Evolutionary conservation across 768 basidiomycete genomes (phyloP).

Genomic region (Psilocybe sp.): DNA sequence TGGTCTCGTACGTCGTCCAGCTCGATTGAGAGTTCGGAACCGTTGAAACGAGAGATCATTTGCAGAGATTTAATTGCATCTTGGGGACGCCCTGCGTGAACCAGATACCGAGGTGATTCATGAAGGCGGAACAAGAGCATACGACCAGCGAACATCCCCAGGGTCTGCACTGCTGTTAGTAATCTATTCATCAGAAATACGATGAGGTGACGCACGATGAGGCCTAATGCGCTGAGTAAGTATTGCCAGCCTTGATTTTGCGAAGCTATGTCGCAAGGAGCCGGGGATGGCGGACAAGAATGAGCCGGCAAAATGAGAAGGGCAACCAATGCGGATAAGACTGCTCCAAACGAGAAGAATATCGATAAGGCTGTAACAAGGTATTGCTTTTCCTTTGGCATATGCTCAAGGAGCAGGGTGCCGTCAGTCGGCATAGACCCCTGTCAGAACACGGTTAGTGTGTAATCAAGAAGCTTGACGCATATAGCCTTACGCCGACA

Average conservation of each 20-base stretch:
- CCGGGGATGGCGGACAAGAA: conserved; percentile 49
- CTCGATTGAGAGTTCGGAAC: conserved; percentile 61
- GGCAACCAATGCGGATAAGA: conserved; percentile 79
- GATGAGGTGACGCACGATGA: conserved; percentile 62
- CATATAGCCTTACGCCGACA: conserved; percentile 72
- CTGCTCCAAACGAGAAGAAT: conserved; percentile 95
- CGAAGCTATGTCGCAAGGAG: conserved; percentile 58
- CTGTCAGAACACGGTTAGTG: conserved; percentile 31
- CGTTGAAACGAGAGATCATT: conserved; percentile 86
- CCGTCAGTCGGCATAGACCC: conserved; percentile 98
- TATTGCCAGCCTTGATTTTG: conserved; percentile 91
- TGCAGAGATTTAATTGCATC: conserved; percentile 85
- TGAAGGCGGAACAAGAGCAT: conserved; percentile 89
- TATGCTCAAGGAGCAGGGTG: conserved; percentile 87
- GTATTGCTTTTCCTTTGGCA: conserved; percentile 90
- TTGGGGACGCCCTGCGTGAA: conserved; percentile 78
- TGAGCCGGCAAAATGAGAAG: conserved; percentile 74
- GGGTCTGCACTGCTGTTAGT: conserved; percentile 51
- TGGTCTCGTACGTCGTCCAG: conserved; percentile 67
- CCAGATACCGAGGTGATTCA: conserved; percentile 92
- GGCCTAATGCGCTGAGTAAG: conserved; percentile 71
- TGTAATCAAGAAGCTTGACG: neutral
- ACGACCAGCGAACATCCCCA: conserved; percentile 83
- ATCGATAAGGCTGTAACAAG: conserved; percentile 88
- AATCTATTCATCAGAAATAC: conserved; percentile 2